phyloP scores from a whole-genome alignment of 768 basidiomycete genomes.

The Russula lepida region DNA sequence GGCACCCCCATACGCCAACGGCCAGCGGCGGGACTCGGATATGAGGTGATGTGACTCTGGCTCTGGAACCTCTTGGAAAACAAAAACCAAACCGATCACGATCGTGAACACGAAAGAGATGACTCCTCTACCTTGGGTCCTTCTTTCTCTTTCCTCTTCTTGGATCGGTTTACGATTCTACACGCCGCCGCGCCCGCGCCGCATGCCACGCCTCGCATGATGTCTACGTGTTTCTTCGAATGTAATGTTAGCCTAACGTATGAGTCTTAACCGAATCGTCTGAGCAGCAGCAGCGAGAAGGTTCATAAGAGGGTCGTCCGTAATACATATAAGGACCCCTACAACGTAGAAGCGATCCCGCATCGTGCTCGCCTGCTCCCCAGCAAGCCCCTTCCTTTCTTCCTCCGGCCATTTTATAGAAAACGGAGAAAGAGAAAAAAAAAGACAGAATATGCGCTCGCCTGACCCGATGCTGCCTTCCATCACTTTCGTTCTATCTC shows the following conservation, averaged over 20 bases:
- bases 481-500: constrained; percentile 20
- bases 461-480: constrained; percentile 17
- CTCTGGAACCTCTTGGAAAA: neutral
- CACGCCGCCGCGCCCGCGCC: neutral
- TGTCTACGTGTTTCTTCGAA: neutral
- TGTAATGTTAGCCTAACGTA: neutral
- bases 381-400: neutral
- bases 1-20: neutral
- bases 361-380: neutral
- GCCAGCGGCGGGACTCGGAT: neutral
- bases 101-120: neutral
- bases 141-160: neutral
- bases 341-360: neutral
- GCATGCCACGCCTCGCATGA: neutral
- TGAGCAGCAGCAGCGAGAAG: neutral
- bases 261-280: neutral
- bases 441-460: constrained; percentile 11
- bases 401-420: neutral
- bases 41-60: neutral
- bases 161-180: neutral
- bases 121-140: neutral
- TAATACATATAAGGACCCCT: neutral
- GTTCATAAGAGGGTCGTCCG: neutral
- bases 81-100: neutral
- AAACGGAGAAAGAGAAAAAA: neutral